Conservation (phyloP, 164 flowering plant species). For the Buxus sempervirens region DNA sequence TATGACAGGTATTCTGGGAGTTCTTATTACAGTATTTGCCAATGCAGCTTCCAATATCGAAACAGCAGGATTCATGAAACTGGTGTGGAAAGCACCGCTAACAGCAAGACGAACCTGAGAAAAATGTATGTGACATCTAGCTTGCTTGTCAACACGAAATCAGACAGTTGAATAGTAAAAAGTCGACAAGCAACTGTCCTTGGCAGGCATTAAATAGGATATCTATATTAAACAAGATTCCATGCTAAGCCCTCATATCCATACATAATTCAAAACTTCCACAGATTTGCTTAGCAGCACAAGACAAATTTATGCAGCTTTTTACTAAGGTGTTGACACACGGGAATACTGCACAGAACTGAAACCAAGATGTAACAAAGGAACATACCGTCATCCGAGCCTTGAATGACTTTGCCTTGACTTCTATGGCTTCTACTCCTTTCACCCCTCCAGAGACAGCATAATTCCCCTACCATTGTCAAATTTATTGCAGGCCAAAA, state of each 20-base stretch:
- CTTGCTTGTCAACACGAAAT: background rate
- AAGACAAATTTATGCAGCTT: too few relatives aligned
- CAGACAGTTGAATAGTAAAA: too few relatives aligned
- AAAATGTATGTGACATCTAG: background rate
- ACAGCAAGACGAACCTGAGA: slow-evolving; percentile 94
- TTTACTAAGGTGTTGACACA: too few relatives aligned
- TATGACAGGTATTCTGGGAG: slow-evolving; percentile 92
- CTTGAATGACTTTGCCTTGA: slow-evolving; percentile 95
- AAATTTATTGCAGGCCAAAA: slow-evolving; percentile 4
- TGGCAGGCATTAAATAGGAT: background rate
- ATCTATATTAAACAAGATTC: too few relatives aligned
- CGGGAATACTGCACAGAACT: background rate
- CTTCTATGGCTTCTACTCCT: slow-evolving; percentile 94
- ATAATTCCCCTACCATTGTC: slow-evolving; percentile 73
- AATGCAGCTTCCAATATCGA: slow-evolving; percentile 92
- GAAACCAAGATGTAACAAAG: background rate
- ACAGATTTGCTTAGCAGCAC: too few relatives aligned
- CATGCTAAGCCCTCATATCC: too few relatives aligned
- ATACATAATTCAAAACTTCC: too few relatives aligned
- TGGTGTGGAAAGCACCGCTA: slow-evolving; percentile 98
- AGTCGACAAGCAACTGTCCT: too few relatives aligned
- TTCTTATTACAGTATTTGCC: slow-evolving; percentile 72
- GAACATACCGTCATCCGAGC: slow-evolving; percentile 89
- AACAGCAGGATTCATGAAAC: slow-evolving; percentile 96
- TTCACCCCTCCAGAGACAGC: slow-evolving; percentile 96